phyloP scores from a whole-genome alignment of 441 rosid species.

The Omphalea diandra region DNA sequence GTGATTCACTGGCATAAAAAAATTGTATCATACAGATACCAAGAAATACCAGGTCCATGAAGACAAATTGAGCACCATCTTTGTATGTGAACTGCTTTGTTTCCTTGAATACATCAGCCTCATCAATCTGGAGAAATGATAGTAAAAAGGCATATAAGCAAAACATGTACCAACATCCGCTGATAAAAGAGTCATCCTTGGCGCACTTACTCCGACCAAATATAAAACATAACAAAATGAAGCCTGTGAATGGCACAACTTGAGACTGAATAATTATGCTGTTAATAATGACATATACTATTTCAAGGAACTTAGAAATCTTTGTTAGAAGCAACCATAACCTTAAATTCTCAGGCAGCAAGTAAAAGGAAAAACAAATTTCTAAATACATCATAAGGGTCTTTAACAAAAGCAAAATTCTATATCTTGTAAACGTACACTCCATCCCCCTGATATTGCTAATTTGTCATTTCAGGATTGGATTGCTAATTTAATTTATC shows the following conservation, averaged over 20 bases:
- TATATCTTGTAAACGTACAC: background rate
- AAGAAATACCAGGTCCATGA: conserved; percentile 86
- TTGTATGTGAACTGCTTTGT: conserved; percentile 90
- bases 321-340: background rate
- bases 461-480: background rate
- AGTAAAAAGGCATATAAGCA: background rate
- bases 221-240: background rate
- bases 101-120: conserved; percentile 78
- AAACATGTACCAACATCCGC: background rate
- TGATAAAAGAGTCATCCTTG: background rate
- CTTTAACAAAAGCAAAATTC: background rate
- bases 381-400: background rate
- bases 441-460: background rate
- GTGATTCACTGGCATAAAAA: background rate
- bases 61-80: conserved; percentile 80
- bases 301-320: background rate
- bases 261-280: background rate
- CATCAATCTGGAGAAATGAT: conserved; percentile 57
- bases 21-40: conserved; percentile 7
- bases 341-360: background rate
- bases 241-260: background rate
- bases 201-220: background rate
- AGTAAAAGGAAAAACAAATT: background rate
- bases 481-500: background rate
- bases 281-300: background rate